phyloP scores from a whole-genome alignment of 345 rosid genomes.

The Trapa incisa region DNA sequence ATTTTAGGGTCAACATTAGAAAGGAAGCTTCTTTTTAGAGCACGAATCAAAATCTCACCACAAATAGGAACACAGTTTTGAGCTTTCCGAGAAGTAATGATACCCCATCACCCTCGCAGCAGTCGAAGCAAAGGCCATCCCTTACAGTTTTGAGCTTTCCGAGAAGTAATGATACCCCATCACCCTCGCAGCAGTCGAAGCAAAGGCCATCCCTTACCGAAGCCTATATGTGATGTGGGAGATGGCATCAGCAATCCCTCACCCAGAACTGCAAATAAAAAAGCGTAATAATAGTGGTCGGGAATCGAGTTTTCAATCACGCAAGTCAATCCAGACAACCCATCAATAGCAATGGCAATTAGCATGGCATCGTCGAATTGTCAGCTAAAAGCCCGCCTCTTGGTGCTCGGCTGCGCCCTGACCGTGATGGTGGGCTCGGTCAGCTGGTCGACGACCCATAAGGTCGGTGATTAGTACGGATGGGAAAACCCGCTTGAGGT shows the following conservation, averaged over 20 bases:
- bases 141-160: conserved; percentile 4
- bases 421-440: conserved; percentile 9
- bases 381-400: conserved; percentile 4
- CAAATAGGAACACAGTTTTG: not conserved
- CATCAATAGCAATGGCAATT: not conserved
- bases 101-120: no score
- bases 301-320: not conserved
- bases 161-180: not conserved
- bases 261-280: not conserved
- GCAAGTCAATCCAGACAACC: not conserved
- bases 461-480: conserved; percentile 13
- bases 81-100: not conserved
- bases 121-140: not conserved
- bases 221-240: not conserved
- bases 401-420: conserved; percentile 35
- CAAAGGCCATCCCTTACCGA: not conserved
- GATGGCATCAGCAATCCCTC: no score
- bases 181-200: not conserved
- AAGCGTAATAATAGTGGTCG: no score
- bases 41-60: no score
- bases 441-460: not conserved
- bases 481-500: conserved; percentile 9
- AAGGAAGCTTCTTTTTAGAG: no score
- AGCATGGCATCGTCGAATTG: no score
- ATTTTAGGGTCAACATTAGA: no score